Base-by-base conservation (phyloP, 441 rosid species). In the Erodium trifolium region DNA sequence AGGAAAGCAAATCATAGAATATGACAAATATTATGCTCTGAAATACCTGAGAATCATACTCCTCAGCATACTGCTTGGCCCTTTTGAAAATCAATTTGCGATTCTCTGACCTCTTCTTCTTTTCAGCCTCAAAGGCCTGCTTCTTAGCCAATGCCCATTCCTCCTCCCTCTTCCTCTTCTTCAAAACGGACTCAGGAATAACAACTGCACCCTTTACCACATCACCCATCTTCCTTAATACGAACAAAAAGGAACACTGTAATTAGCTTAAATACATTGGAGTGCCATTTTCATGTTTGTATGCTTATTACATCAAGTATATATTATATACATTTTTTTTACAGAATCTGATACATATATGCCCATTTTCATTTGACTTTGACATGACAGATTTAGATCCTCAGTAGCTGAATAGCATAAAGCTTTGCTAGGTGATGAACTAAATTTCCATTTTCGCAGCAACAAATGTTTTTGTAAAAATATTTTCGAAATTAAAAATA, bases 171-270 rank as follows among this genome's bases (percentile, higher is more conserved):
- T 89, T 89, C 64, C 78, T 76, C 84, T 90, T 92, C 76, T 88
- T 90, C 67, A 90, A 59, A 12, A 82, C 83, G 1, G 94, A 89
- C 78, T 92, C 96, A 0, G 97, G 96, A 47, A 88, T 66, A 2
- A 84, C 74, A 12, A 63, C 13, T 12, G 57, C 57, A 11, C 57
- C 82, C 85, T 84, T 80, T 73, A 68, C 84, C 19, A 67, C 83
- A 59, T 80, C 93, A 1, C 71, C 85, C 93, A 86, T 87, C 80
- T 83, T 81, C 72, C 57, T 41, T 23, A 23, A 23, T 2, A 23
- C 27, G 2, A 23, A 23, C 27, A 23, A 23, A 23, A 23, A 2
- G 27, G 27, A 23, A 23, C 27, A 23, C 27, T 23, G 2, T 23
- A 23, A 0, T 23, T 23, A 23, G 27, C 27, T 23, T 23, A n/a